Conservation (phyloP, 345 rosid genomes). For the Rhizophora mangle region DNA sequence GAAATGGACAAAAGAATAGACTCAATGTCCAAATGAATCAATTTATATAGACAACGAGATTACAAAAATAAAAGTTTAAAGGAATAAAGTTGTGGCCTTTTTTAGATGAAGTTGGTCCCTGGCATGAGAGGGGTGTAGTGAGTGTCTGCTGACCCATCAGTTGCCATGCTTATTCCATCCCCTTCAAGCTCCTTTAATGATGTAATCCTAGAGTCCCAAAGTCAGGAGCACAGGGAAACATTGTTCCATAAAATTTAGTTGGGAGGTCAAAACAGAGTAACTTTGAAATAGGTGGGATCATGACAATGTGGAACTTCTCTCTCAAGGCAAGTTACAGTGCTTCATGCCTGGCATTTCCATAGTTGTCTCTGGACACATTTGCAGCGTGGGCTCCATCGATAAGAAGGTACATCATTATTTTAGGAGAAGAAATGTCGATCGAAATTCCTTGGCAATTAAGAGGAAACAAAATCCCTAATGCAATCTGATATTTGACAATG, state of each 20-base stretch:
- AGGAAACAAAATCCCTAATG: neutral
- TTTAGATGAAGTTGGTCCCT: slow-evolving; percentile 35
- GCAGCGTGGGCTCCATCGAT: slow-evolving; percentile 59
- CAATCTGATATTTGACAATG: too few relatives aligned
- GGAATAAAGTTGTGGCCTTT: slow-evolving; percentile 31
- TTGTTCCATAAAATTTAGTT: slow-evolving; percentile 1
- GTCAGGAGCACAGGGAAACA: slow-evolving; percentile 47
- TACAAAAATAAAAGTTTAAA: too few relatives aligned
- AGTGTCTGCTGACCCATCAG: slow-evolving; percentile 22
- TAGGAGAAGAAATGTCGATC: slow-evolving; percentile 55
- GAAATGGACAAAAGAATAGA: too few relatives aligned
- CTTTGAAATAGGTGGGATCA: neutral
- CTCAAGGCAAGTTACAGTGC: neutral
- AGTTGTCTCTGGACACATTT: slow-evolving; percentile 24
- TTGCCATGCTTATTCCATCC: slow-evolving; percentile 46
- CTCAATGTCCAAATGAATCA: too few relatives aligned
- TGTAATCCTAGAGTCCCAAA: slow-evolving; percentile 57
- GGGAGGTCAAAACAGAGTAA: neutral
- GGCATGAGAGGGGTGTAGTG: slow-evolving; percentile 42
- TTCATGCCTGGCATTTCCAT: slow-evolving; percentile 50
- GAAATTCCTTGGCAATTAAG: slow-evolving; percentile 50
- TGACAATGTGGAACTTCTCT: too few relatives aligned
- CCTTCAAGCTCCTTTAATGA: slow-evolving; percentile 47
- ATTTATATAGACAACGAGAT: too few relatives aligned
- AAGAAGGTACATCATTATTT: slow-evolving; percentile 53